Evolutionary conservation across 2,329 filamentous ascomycete species (phyloP), one percentile per base, ranked within the genome.

Genomic region (Fusarium poae): DNA sequence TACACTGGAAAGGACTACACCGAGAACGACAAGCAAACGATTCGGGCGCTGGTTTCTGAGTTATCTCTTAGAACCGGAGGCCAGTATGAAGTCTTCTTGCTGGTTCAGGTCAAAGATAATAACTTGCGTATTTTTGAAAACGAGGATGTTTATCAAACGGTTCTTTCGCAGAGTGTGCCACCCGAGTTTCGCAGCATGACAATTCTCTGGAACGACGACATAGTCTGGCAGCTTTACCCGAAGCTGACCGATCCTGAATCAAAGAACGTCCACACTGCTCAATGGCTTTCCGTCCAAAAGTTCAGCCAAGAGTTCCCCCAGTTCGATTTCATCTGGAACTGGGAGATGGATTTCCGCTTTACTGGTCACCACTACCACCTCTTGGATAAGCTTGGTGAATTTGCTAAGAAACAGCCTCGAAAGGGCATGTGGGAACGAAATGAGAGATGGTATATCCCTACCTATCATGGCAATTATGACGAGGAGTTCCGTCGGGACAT

Each of bases 321-420:
- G 72, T 96, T 92, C 68, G 91, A 94, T 71, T 93, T 87, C 72
- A 85, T 93, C 71, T 96, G 92, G 92, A 94, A 95, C 77, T 94
- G 92, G 92, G 93, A 96, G 76, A 92, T 93, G 80, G 92, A 96
- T 75, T 89, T 91, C 32, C 86, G 93, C 48, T 91, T 91, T 74
- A 93, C 89, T 0, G 92, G 92, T 11, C 92, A 96, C 67, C 90
- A 94, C 79, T 94, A 95, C 78, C 90, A 95, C 72, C 87, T 95
- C 68, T 86, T 93, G 43, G 86, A 90, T 70, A 89, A 89, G 65
- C 79, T 93, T 10, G 79, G 81, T 23, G 78, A 84, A 2, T 93
- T 92, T 80, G 86, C 87, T 27, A 86, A 85, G 77, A 85, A 84
- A 64, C 91, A 93, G 77, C 91, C 91, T 11, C 87, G 91, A 58